phyloP scores from a whole-genome alignment of 192 early-diverging fungal genomes.

The Coemansia sp. region DNA sequence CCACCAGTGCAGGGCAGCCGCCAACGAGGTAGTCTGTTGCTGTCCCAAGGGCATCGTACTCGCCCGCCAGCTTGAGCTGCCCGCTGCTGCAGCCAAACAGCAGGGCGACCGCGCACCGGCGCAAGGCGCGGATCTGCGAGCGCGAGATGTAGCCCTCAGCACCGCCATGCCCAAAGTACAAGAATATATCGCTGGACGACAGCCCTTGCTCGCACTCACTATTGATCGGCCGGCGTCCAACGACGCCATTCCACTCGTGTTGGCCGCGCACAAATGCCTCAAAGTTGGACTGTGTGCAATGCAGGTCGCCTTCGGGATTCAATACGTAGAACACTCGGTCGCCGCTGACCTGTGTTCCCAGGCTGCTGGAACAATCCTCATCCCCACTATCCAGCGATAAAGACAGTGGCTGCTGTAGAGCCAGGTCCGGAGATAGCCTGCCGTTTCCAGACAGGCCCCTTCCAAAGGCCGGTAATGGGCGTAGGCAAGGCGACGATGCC shows the following conservation, averaged over 20 bases:
- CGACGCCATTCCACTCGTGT: constrained; percentile 63
- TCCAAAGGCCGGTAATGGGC: background rate
- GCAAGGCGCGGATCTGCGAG: constrained; percentile 57
- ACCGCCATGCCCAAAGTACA: constrained; percentile 95
- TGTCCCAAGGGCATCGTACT: constrained; percentile 85
- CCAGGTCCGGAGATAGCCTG: background rate
- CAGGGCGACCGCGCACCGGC: constrained; percentile 69
- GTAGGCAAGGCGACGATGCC: background rate
- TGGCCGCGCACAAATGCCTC: constrained; percentile 21
- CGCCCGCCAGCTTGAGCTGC: constrained; percentile 60
- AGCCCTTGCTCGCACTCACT: constrained; percentile 59
- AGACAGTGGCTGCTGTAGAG: background rate
- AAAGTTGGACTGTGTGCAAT: constrained; percentile 76
- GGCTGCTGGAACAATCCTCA: background rate
- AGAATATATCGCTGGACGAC: constrained; percentile 52
- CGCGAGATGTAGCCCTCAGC: constrained; percentile 77
- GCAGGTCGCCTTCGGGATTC: constrained; percentile 86
- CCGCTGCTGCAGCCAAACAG: constrained; percentile 97
- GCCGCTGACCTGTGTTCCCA: constrained; percentile 26
- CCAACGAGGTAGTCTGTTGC: constrained; percentile 79
- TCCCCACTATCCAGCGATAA: background rate
- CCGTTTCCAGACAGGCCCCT: too few relatives aligned
- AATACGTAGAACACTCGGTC: constrained; percentile 71
- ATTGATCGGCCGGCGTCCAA: constrained; percentile 62
- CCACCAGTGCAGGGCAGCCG: constrained; percentile 79